A percentile compares a stretch with the other conserved stretches of the same genome.
Evolutionary conservation across 1,284 basidiomycete species (phyloP).

Genomic region (Psilocybe mexicana): DNA sequence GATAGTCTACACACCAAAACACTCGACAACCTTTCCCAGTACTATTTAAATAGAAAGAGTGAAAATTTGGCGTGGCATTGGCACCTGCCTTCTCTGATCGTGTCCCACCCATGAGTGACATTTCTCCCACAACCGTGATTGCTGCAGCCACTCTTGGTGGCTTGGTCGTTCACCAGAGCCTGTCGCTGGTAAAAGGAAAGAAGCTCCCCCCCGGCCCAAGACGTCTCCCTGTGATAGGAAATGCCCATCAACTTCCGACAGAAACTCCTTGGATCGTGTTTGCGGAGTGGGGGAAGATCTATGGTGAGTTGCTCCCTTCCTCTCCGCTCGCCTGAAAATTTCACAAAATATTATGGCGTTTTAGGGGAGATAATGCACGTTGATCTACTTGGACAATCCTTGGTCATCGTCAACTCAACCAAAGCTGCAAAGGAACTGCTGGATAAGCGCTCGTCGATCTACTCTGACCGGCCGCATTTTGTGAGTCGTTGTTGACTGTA

Average conservation of each 20-base stretch:
- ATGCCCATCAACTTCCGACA: slow-evolving; percentile 24
- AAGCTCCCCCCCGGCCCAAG: slow-evolving; percentile 20
- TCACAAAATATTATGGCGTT: not conserved
- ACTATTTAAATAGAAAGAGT: too few species aligned
- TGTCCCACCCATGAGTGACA: not conserved
- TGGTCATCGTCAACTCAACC: slow-evolving; percentile 21
- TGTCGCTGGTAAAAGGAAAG: not conserved
- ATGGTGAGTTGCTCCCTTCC: slow-evolving; percentile 10
- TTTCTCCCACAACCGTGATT: slow-evolving; percentile 7
- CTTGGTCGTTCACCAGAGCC: slow-evolving; percentile 3
- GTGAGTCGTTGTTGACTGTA: slow-evolving; percentile 5
- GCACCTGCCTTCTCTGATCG: not conserved
- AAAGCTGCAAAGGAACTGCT: slow-evolving; percentile 22
- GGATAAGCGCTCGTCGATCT: slow-evolving; percentile 17
- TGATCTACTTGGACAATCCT: slow-evolving; percentile 20
- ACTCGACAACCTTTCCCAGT: too few species aligned
- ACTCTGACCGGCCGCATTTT: slow-evolving; percentile 18
- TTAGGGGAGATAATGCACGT: slow-evolving; percentile 21
- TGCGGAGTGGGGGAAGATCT: slow-evolving; percentile 21
- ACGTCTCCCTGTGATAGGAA: slow-evolving; percentile 22
- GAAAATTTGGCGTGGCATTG: too few species aligned
- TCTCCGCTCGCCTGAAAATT: not conserved
- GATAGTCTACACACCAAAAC: too few species aligned
- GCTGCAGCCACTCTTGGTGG: slow-evolving; percentile 6
- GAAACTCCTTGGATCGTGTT: slow-evolving; percentile 20